Base-by-base conservation (phyloP, 495 filamentous ascomycete genomes). In the Lasiosphaeriaceae sp. region DNA sequence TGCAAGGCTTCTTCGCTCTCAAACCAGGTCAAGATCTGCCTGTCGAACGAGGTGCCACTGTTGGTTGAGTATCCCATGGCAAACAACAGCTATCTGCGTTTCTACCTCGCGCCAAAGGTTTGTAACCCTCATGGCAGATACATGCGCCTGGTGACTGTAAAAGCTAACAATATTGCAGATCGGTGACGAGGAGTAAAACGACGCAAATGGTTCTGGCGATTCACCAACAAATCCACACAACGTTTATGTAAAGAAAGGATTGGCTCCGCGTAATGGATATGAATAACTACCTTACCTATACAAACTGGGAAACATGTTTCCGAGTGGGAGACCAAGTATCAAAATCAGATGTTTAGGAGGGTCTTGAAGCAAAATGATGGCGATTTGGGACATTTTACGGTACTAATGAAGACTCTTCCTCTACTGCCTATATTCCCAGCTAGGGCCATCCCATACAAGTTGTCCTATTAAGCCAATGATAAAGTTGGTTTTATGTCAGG, bases 21-120 rank as follows among this genome's bases (percentile, higher is more conserved):
- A 54, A 75, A 68, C 67, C 81, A 83, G 50, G 94, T 99, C 66
- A 92, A 87, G 71, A 83, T 99, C 63, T 92, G 89, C 75, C 81
- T 99, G 49, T 96, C 92, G 47, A 92, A 90, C 71, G 94, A 99
- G 76, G 92, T 99, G 43, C 94, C 94, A 21, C 85, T 99, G 63
- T 78, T 97, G 54, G 94, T 99, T 20, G 93, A 97, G 76, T 99
- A 97, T 66, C 79, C 74, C 47, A 78, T 97, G 57, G 74, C 78
- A 41, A 34, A 16, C 59, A 90, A 85, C 77, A 95, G 93, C 71
- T 92, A 90, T 71, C 74, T 98, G 69, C 80, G 95, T 60, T 99
- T 97, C 84, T 99, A 97, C 74, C 85, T 99, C 52, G 94, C 94
- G 62, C 94, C 94, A 51, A 99, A 99, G 92, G 89, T 90, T 75